Percentiles rank a stretch among this genome's conserved stretches.
phyloP scores from a whole-genome alignment of 306 rosid genomes.

The Parietaria judaica region DNA sequence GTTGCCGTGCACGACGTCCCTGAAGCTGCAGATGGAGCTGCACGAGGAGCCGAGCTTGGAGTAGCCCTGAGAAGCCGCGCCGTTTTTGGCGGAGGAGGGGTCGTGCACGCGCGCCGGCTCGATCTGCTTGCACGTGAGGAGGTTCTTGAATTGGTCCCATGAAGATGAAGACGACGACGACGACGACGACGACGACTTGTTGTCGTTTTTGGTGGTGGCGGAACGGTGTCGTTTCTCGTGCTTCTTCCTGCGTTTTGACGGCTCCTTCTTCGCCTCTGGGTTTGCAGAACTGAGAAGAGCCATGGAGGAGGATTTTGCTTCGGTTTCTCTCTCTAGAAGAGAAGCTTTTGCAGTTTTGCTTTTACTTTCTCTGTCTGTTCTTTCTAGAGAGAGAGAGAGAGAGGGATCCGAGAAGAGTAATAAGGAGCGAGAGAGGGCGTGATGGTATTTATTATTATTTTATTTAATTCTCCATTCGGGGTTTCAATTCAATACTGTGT shows the following conservation, averaged over 20 bases:
- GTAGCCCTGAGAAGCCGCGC: constrained; percentile 14
- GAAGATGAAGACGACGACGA: constrained; percentile 29
- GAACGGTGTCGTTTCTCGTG: constrained; percentile 11
- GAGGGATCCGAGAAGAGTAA: constrained; percentile 26
- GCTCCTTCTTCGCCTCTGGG: constrained; percentile 40
- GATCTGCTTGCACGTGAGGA: constrained; percentile 76
- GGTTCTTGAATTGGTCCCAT: constrained; percentile 91
- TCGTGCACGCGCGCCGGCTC: constrained; percentile 71
- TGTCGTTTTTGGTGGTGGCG: neutral
- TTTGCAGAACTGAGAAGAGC: constrained; percentile 42
- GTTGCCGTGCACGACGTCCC: constrained; percentile 78
- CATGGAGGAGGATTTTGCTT: constrained; percentile 27
- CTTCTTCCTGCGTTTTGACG: constrained; percentile 28
- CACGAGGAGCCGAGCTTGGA: constrained; percentile 83
- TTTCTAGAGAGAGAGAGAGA: constrained; percentile 2
- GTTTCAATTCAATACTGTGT: too few species aligned
- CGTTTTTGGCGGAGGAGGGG: constrained; percentile 44
- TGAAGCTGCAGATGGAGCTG: constrained; percentile 86
- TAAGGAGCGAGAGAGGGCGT: constrained; percentile 18
- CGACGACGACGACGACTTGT: constrained; percentile 29
- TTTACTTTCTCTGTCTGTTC: neutral
- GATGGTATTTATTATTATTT: neutral
- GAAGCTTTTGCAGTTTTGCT: constrained; percentile 2
- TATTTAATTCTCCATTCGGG: neutral
- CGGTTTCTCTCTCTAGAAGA: constrained; percentile 10